A percentile compares a stretch with the other conserved stretches of the same genome.
Conservation (phyloP, 257 asterid species). For the Paulownia fortunei region DNA sequence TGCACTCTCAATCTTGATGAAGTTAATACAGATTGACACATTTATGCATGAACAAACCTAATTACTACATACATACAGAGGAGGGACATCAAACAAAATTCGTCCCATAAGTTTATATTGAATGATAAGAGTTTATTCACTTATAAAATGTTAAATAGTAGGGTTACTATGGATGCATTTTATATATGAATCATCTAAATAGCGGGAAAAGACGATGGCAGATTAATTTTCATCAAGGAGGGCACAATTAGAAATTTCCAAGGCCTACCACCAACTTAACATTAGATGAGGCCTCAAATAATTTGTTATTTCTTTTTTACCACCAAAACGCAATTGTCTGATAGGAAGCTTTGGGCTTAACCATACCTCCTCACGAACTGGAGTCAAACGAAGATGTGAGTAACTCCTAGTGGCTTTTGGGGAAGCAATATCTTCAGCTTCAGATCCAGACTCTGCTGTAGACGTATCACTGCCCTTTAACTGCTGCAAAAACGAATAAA, state of each 20-base stretch:
- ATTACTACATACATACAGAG: not conserved
- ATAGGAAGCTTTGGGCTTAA: slow-evolving; percentile 19
- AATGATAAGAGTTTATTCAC: slow-evolving; percentile 7
- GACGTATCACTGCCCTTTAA: slow-evolving; percentile 95
- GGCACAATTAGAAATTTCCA: not conserved
- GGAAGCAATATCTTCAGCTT: slow-evolving; percentile 96
- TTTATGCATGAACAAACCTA: not conserved
- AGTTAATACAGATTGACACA: not conserved
- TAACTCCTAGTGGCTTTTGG: slow-evolving; percentile 87
- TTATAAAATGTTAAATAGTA: not conserved
- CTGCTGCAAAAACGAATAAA: slow-evolving; percentile 46
- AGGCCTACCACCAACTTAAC: slow-evolving; percentile 20
- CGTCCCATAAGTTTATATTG: not conserved
- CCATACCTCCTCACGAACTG: slow-evolving; percentile 97
- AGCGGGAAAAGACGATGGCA: not conserved
- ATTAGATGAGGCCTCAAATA: slow-evolving; percentile 1
- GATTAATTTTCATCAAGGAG: not conserved
- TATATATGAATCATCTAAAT: not conserved
- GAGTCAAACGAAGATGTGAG: slow-evolving; percentile 93
- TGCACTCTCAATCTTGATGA: slow-evolving; percentile 13
- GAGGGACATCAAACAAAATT: slow-evolving; percentile 8
- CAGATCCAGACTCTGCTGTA: slow-evolving; percentile 98
- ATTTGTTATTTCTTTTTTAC: not conserved
- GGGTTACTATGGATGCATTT: slow-evolving; percentile 9
- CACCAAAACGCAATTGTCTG: slow-evolving; percentile 4